Evolutionary conservation across 805 yeast species (phyloP).

Genomic region (Ascoidea asiatica): DNA sequence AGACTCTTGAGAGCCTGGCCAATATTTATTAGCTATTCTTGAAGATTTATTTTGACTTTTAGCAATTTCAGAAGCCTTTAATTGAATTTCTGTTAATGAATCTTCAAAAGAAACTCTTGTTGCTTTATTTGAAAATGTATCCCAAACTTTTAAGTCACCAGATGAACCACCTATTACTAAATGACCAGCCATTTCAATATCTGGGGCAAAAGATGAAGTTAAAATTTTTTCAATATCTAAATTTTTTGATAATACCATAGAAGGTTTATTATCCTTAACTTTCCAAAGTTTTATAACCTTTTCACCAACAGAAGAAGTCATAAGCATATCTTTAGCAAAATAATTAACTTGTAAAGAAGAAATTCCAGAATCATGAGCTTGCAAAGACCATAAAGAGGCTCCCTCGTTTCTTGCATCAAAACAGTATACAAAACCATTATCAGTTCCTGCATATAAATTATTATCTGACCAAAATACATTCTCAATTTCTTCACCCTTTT

Average conservation of each 20-base stretch:
- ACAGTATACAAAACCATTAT: constrained; percentile 77
- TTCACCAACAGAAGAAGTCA: constrained; percentile 88
- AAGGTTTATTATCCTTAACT: constrained; percentile 45
- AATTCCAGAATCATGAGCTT: constrained; percentile 93
- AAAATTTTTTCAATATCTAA: constrained; percentile 91
- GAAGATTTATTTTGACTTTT: constrained; percentile 43
- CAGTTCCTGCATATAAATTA: constrained; percentile 73
- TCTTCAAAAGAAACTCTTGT: constrained; percentile 58
- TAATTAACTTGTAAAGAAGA: constrained; percentile 64
- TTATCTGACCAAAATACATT: constrained; percentile 58
- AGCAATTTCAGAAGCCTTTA: constrained; percentile 45
- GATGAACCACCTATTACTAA: constrained; percentile 78
- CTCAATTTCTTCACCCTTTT: constrained; percentile 73
- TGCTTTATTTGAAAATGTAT: constrained; percentile 67
- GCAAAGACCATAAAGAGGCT: constrained; percentile 82
- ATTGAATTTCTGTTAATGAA: constrained; percentile 42
- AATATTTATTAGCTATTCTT: constrained; percentile 64
- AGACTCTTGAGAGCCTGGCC: constrained; percentile 3
- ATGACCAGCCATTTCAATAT: constrained; percentile 74
- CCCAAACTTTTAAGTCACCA: constrained; percentile 86
- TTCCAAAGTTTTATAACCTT: constrained; percentile 83
- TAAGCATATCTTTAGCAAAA: constrained; percentile 57
- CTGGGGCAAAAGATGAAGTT: constrained; percentile 72
- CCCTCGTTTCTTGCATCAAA: constrained; percentile 66
- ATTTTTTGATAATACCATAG: constrained; percentile 83